phyloP scores from a whole-genome alignment of 2,329 filamentous ascomycete genomes.

The Trichoderma citrinoviride region DNA sequence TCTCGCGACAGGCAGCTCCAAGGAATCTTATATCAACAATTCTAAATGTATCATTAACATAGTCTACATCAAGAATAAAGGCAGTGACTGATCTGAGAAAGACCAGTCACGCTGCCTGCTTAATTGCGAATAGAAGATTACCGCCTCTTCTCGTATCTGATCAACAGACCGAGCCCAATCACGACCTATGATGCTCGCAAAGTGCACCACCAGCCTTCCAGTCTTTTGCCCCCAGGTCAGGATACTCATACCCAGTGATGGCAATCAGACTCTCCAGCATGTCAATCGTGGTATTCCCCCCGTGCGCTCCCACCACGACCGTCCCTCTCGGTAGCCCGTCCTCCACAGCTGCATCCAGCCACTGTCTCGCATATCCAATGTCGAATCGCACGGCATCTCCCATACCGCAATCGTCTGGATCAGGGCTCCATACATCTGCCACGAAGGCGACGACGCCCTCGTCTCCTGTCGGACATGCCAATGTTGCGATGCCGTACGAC shows the following conservation, averaged over 20 bases:
- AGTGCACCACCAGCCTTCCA: not conserved
- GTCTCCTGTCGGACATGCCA: not conserved
- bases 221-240: not conserved
- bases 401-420: not conserved
- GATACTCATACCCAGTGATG: not conserved
- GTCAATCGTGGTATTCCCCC: not conserved
- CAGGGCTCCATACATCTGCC: not conserved
- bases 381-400: slow-evolving; percentile 8
- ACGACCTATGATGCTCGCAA: not conserved
- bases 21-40: too few species aligned
- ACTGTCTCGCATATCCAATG: slow-evolving; percentile 23
- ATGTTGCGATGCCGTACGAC: not conserved
- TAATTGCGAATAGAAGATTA: not conserved
- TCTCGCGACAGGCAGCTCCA: too few species aligned
- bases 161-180: too few species aligned
- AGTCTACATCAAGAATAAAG: too few species aligned
- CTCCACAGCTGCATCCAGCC: slow-evolving; percentile 33
- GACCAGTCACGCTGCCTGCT: too few species aligned
- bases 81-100: too few species aligned
- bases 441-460: not conserved
- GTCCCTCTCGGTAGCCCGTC: not conserved
- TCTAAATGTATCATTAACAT: too few species aligned
- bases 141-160: not conserved
- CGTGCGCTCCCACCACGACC: not conserved
- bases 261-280: not conserved